Conservation (phyloP, 192 early-diverging fungal species). For the Dispira parvispora region DNA sequence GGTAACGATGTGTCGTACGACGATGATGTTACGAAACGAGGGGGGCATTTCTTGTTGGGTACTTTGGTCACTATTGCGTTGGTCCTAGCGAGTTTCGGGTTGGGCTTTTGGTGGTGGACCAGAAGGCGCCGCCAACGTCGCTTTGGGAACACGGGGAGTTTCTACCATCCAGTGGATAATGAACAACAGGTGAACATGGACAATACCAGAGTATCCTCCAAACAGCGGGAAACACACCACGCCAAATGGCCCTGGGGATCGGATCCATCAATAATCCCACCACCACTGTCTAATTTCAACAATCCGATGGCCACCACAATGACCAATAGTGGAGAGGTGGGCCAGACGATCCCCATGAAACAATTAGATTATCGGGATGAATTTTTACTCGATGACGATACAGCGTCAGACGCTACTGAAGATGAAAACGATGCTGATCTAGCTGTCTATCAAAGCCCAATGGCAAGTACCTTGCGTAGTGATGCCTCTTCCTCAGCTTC, state of each 20-base stretch:
- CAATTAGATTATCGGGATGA: neutral
- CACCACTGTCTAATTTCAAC: neutral
- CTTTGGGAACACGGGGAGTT: neutral
- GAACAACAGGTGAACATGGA: neutral
- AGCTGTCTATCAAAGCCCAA: neutral
- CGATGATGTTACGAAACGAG: neutral
- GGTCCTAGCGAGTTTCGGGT: neutral
- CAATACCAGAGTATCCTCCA: neutral
- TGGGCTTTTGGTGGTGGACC: neutral
- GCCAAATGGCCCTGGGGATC: neutral
- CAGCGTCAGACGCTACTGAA: slow-evolving; percentile 3
- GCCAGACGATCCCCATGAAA: neutral
- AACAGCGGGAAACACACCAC: neutral
- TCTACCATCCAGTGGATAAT: neutral
- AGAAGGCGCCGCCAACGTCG: neutral
- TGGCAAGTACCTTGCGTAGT: neutral
- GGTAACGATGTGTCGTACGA: slow-evolving; percentile 4
- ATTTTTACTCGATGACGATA: slow-evolving; percentile 8
- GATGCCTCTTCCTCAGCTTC: too few species aligned
- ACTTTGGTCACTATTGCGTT: neutral
- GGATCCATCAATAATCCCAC: neutral
- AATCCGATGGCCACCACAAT: neutral
- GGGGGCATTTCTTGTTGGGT: neutral
- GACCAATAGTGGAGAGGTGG: neutral
- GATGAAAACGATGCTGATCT: neutral